Evolutionary conservation across 495 filamentous ascomycete species (phyloP).

Genomic region (Neurospora hispaniola): DNA sequence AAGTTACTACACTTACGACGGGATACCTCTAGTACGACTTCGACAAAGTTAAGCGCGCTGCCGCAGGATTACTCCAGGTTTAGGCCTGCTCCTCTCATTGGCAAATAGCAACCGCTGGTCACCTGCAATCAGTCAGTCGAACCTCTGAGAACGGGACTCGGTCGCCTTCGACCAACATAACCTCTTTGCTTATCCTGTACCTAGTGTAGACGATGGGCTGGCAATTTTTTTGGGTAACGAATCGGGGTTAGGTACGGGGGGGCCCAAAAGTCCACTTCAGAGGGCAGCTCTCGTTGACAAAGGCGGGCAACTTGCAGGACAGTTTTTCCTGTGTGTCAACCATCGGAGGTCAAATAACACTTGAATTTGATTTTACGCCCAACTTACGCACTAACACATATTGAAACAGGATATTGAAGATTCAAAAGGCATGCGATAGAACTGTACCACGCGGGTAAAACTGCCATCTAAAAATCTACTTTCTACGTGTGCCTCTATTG

Average conservation of each 20-base stretch:
- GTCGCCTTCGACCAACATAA: neutral
- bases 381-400: neutral
- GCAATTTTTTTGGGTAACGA: neutral
- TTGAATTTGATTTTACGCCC: neutral
- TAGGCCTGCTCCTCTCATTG: neutral
- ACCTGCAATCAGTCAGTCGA: neutral
- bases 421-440: neutral
- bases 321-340: neutral
- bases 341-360: neutral
- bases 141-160: neutral
- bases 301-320: neutral
- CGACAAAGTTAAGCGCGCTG: constrained; percentile 2
- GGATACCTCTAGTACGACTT: neutral
- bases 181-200: neutral
- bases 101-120: neutral
- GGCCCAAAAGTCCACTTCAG: neutral
- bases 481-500: neutral
- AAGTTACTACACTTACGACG: neutral
- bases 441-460: neutral
- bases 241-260: neutral
- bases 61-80: neutral
- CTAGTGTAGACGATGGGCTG: neutral
- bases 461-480: neutral
- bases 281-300: neutral
- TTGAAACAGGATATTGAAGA: neutral